Conservation (phyloP, 495 filamentous ascomycete genomes). For the Neurospora hispaniola region DNA sequence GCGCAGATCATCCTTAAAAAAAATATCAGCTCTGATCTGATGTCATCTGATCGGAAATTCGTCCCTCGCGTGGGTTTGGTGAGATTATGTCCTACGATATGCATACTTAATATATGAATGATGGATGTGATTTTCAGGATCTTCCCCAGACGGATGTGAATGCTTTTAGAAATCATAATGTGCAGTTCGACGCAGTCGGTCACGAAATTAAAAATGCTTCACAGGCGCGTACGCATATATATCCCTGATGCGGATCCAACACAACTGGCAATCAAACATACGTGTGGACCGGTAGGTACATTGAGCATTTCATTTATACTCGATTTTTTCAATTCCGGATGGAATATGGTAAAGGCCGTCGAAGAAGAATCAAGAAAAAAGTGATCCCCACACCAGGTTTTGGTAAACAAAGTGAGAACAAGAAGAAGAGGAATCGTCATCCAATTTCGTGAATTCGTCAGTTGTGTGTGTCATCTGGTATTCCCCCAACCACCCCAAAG, state of each 20-base stretch:
- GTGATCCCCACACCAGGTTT: background rate
- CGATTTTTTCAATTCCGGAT: background rate
- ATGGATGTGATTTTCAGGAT: too few relatives aligned
- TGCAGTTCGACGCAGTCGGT: too few relatives aligned
- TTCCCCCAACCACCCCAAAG: background rate
- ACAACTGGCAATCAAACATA: background rate
- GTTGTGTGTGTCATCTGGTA: background rate
- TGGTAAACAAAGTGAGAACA: background rate
- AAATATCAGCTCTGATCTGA: background rate
- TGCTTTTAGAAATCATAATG: too few relatives aligned
- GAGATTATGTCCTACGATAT: background rate
- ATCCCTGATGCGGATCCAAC: too few relatives aligned
- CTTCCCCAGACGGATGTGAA: too few relatives aligned
- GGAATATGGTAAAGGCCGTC: background rate
- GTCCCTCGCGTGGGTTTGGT: background rate
- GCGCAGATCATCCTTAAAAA: background rate
- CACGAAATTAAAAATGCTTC: too few relatives aligned
- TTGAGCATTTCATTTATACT: background rate
- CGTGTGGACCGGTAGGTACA: background rate
- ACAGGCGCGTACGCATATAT: too few relatives aligned
- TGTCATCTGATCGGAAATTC: background rate
- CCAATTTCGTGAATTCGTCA: background rate
- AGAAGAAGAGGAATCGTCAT: background rate
- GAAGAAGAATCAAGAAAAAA: background rate
- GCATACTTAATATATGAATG: too few relatives aligned